phyloP scores from a whole-genome alignment of 2,329 filamentous ascomycete species.

The Orbilia javanica region DNA sequence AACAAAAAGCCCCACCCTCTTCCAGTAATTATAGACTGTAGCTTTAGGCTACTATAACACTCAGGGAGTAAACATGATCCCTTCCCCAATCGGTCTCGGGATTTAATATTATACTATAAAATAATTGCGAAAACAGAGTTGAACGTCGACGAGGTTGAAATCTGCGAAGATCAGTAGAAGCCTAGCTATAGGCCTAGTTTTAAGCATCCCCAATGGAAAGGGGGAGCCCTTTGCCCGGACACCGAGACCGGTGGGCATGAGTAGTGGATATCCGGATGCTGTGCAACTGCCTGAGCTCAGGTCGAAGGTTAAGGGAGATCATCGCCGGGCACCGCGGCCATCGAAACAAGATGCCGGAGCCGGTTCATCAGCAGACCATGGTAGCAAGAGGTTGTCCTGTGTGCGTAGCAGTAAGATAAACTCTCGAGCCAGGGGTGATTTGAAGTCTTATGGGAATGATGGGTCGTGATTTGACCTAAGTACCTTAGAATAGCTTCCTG shows the following conservation, averaged over 20 bases:
- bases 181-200: neutral
- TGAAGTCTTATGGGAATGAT: neutral
- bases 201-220: neutral
- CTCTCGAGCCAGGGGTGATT: neutral
- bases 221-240: neutral
- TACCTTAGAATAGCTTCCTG: constrained; percentile 15
- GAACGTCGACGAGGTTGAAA: neutral
- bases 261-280: no score
- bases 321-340: neutral
- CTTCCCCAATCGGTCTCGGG: neutral
- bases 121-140: constrained; percentile 13
- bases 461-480: neutral
- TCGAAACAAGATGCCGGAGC: neutral
- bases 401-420: neutral
- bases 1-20: no score
- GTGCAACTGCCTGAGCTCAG: neutral
- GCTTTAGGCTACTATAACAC: neutral
- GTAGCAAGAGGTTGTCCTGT: neutral
- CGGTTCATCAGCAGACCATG: neutral
- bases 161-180: neutral
- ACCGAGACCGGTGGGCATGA: neutral
- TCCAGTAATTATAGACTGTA: no score
- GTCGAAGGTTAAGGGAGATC: neutral
- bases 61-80: neutral
- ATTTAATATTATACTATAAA: constrained; percentile 21